Conservation (phyloP, 2,329 filamentous ascomycete genomes). For the Lasiodiplodia sp. region DNA sequence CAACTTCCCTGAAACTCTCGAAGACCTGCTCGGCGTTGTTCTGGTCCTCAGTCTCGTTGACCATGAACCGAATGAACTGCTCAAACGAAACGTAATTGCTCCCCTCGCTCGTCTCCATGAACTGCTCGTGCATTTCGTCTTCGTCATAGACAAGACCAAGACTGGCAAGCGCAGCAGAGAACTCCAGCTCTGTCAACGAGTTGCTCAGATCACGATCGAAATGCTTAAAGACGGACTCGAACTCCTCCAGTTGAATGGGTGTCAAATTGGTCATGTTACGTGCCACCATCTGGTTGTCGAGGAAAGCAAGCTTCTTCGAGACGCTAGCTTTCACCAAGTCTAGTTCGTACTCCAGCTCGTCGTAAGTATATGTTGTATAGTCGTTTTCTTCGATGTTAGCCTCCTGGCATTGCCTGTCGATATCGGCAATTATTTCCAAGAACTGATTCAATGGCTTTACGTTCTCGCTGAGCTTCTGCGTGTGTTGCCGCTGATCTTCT, state of each 20-base stretch:
- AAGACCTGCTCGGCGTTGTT: slow-evolving; percentile 99
- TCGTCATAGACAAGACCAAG: slow-evolving; percentile 96
- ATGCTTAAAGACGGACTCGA: slow-evolving; percentile 97
- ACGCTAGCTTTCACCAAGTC: slow-evolving; percentile 90
- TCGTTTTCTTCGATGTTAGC: slow-evolving; percentile 99
- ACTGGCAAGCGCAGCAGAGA: slow-evolving; percentile 93
- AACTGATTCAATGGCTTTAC: slow-evolving; percentile 90
- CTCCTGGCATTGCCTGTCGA: slow-evolving; percentile 90
- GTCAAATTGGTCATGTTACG: slow-evolving; percentile 99
- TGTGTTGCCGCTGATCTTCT: slow-evolving; percentile 90
- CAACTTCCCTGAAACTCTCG: slow-evolving; percentile 96
- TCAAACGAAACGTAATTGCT: slow-evolving; percentile 89
- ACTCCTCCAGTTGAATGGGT: slow-evolving; percentile 97
- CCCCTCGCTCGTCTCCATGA: slow-evolving; percentile 82
- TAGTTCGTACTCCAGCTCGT: slow-evolving; percentile 93
- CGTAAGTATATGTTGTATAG: slow-evolving; percentile 98
- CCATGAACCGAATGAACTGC: slow-evolving; percentile 99
- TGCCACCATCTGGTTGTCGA: slow-evolving; percentile 98
- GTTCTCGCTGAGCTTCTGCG: slow-evolving; percentile 83
- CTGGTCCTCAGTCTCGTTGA: slow-evolving; percentile 97
- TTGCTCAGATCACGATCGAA: slow-evolving; percentile 95
- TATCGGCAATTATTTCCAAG: slow-evolving; percentile 81
- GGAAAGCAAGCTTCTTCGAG: slow-evolving; percentile 93
- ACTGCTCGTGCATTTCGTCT: slow-evolving; percentile 97
- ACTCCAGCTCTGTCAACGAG: slow-evolving; percentile 89